Evolutionary conservation across 1,284 basidiomycete species (phyloP), one percentile per base, ranked within the genome.

Genomic region (Exobasidium cylindrosporum): DNA sequence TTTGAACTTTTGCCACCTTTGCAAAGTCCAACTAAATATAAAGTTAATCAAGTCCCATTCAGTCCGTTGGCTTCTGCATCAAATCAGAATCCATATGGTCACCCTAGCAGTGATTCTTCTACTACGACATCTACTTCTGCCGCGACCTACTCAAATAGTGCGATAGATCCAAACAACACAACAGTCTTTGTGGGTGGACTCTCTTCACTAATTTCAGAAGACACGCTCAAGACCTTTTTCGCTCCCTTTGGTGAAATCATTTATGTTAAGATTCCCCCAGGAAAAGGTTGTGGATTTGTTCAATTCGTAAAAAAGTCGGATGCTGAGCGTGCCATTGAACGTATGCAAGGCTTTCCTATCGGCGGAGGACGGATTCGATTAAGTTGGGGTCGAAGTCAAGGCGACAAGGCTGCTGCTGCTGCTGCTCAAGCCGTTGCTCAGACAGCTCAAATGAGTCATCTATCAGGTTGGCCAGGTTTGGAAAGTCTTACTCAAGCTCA

Each of bases 261-360:
- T 23, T 77, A 78, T 40, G 91, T 95, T 77, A 96, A 96, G 82
- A 92, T 96, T 5, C 93, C 93, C 1, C 89, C 91, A 28, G 92
- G 91, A 54, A 96, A 96, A 77, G 91, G 93, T 65, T 96, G 93
- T 74, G 92, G 93, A 0, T 97, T 97, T 72, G 92, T 97, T 29
- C 92, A 95, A 81, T 96, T 92, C 74, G 89, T 94, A 28, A 85
- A 87, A 67, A 94, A 96, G 81, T 86, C 86, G 11, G 93, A 96
- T 80, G 93, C 93, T 4, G 91, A 95, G 78, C 84, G 86, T 28
- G 92, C 93, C 1, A 96, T 97, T 69, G 89, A 92, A 81, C 90
- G 90, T 81, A 93, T 96, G 92, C 92, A 96, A 82, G 92, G 91
- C 24, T 96, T 93, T 80, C 91, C 90, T 4, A 88, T 96, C 69